Evolutionary conservation across 176 grass and related monocot species (phyloP), one percentile per base, ranked within the genome.

Genomic region (Oryza brachyantha): DNA sequence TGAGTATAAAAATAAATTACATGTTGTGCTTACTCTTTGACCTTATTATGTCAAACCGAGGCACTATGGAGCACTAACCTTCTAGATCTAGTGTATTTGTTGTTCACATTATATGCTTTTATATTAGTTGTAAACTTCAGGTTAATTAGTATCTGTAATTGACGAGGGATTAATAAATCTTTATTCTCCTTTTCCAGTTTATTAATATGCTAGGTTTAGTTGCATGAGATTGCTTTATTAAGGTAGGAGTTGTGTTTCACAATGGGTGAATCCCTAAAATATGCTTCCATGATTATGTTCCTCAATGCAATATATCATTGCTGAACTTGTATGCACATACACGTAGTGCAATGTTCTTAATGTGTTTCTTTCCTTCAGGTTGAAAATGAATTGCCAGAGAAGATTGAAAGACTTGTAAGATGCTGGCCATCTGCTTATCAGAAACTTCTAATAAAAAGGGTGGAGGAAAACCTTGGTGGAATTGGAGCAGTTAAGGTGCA

Each of bases 391-490:
- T 90, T 99, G 86, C 96, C 96, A 26, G 90, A 79, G 67, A 99
- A 99, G 79, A 99, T 89, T 71, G 96, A 95, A 81, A 91, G 96
- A 68, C 96, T 99, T 83, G 84, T 99, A 79, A 93, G 96, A 83
- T 99, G 96, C 29, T 92, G 95, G 86, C 75, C 96, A 83, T 99
- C 96, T 87, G 86, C 96, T 81, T 99, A 99, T 85, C 96, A 99
- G 80, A 99, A 99, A 80, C 96, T 99, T 83, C 79, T 99, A 41
- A 99, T 99, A 83, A 91, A 84, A 86, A 92, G 96, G 63, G 96
- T 99, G 70, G 96, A 99, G 66, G 88, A 95, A 25, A 99, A 99
- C 85, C 96, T 91, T 91, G 96, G 96, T 71, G 80, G 13, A 69
- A 79, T 99, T 89, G 96, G 96, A 78, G 86, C 74, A 28, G 87